Conservation (phyloP, 2,329 filamentous ascomycete genomes). For the Dactylonectria estremocensis region DNA sequence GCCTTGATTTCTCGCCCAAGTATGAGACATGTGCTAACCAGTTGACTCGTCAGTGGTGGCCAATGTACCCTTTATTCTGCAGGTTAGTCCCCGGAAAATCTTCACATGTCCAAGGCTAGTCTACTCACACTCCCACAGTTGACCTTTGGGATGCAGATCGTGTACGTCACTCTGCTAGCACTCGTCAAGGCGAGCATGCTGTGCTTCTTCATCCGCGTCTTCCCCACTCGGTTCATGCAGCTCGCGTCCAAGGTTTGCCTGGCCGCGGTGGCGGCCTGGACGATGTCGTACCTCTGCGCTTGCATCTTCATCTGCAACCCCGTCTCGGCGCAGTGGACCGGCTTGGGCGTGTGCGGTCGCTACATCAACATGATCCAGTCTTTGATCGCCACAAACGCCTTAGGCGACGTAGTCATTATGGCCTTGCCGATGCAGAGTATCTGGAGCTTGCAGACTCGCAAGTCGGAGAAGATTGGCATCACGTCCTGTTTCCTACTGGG, state of each 20-base stretch:
- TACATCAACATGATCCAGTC: slow-evolving; percentile 56
- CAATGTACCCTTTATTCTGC: slow-evolving; percentile 48
- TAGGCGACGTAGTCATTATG: slow-evolving; percentile 58
- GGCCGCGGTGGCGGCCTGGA: slow-evolving; percentile 57
- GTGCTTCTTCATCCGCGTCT: slow-evolving; percentile 48
- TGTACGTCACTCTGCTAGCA: slow-evolving; percentile 47
- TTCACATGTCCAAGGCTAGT: neutral
- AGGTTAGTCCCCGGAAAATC: slow-evolving; percentile 29
- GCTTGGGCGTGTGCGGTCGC: slow-evolving; percentile 49
- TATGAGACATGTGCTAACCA: neutral
- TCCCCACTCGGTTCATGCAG: slow-evolving; percentile 46
- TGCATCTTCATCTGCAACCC: slow-evolving; percentile 64
- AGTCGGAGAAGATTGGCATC: slow-evolving; percentile 55
- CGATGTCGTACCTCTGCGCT: slow-evolving; percentile 57
- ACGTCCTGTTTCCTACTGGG: slow-evolving; percentile 55
- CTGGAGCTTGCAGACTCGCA: slow-evolving; percentile 56
- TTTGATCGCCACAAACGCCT: slow-evolving; percentile 55
- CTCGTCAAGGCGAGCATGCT: slow-evolving; percentile 48
- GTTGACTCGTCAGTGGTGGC: slow-evolving; percentile 28
- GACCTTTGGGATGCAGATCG: slow-evolving; percentile 47
- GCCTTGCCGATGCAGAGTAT: slow-evolving; percentile 56
- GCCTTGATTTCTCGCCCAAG: too few species aligned
- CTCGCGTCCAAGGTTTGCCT: slow-evolving; percentile 51
- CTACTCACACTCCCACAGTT: slow-evolving; percentile 28
- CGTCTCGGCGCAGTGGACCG: slow-evolving; percentile 61